Conservation (phyloP, 2,329 filamentous ascomycete species). For the Diaporthe citrichinensis region DNA sequence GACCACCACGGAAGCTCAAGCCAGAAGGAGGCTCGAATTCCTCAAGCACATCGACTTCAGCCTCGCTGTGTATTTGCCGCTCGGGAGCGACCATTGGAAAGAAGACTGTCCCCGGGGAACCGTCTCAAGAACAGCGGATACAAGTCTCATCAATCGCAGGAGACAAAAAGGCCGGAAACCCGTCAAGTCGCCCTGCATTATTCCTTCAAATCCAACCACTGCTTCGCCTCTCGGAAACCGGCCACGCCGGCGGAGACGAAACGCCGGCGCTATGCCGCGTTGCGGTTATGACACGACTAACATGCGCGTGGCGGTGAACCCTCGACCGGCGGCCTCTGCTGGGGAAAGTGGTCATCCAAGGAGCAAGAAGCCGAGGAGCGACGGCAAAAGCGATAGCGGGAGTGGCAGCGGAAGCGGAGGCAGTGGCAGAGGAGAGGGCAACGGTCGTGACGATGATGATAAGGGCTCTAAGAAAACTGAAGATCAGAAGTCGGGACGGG, state of each 20-base stretch:
- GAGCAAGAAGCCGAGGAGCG: background rate
- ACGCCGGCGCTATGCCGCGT: conserved; percentile 22
- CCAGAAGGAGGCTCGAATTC: too few relatives aligned
- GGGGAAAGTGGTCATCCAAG: too few relatives aligned
- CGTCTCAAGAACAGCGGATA: background rate
- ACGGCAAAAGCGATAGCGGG: background rate
- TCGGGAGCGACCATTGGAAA: background rate
- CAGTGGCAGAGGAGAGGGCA: background rate
- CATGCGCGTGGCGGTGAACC: conserved; percentile 23
- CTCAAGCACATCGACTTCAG: too few relatives aligned
- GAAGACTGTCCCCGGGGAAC: background rate
- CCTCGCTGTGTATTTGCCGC: too few relatives aligned
- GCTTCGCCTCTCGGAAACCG: background rate
- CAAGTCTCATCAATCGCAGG: background rate
- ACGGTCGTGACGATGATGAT: background rate
- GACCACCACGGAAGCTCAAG: background rate
- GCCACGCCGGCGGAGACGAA: background rate
- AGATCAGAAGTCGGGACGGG: background rate
- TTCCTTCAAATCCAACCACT: background rate
- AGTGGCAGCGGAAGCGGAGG: background rate
- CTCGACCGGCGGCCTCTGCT: conserved; percentile 9
- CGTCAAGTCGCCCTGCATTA: background rate
- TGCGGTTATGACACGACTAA: conserved; percentile 39
- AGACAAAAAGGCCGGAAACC: background rate
- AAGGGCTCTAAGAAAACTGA: background rate